phyloP scores from a whole-genome alignment of 768 basidiomycete genomes.

The Tylopilus rubrobrunneus region DNA sequence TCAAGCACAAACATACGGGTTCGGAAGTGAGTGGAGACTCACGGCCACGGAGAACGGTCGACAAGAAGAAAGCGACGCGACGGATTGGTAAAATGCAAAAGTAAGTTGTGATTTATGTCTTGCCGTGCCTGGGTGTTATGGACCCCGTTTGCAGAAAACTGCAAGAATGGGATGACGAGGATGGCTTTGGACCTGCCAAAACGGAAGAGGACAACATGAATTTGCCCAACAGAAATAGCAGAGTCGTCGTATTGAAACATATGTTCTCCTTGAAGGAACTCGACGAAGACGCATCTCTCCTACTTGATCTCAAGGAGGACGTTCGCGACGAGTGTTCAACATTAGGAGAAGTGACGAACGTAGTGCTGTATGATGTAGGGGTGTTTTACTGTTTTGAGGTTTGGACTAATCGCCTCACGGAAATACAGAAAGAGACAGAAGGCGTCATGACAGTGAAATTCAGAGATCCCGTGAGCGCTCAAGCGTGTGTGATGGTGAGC shows the following conservation, averaged over 20 bases:
- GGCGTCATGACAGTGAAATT: conserved; percentile 98
- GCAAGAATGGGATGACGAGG: conserved; percentile 91
- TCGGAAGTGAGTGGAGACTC: conserved; percentile 37
- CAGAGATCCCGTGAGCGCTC: conserved; percentile 85
- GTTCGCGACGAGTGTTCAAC: conserved; percentile 90
- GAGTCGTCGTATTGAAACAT: conserved; percentile 90
- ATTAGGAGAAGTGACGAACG: conserved; percentile 93
- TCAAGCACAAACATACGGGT: conserved; percentile 59
- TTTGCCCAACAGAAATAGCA: conserved; percentile 50
- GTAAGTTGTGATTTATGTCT: conserved; percentile 36
- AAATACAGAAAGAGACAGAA: conserved; percentile 76
- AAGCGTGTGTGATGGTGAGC: conserved; percentile 84
- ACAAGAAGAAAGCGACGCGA: conserved; percentile 74
- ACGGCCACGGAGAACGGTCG: conserved; percentile 58
- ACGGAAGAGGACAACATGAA: conserved; percentile 50
- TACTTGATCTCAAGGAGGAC: conserved; percentile 94
- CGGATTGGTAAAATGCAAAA: conserved; percentile 85
- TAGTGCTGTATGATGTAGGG: conserved; percentile 91
- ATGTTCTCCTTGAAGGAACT: conserved; percentile 91
- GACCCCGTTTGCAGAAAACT: conserved; percentile 62
- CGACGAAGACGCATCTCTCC: conserved; percentile 75
- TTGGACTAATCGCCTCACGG: conserved; percentile 1
- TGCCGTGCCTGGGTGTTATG: not conserved
- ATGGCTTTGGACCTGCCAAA: conserved; percentile 77
- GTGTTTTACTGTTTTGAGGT: not conserved